Evolutionary conservation across 768 basidiomycete species (phyloP).

Genomic region (Kwoniella bestiolae): DNA sequence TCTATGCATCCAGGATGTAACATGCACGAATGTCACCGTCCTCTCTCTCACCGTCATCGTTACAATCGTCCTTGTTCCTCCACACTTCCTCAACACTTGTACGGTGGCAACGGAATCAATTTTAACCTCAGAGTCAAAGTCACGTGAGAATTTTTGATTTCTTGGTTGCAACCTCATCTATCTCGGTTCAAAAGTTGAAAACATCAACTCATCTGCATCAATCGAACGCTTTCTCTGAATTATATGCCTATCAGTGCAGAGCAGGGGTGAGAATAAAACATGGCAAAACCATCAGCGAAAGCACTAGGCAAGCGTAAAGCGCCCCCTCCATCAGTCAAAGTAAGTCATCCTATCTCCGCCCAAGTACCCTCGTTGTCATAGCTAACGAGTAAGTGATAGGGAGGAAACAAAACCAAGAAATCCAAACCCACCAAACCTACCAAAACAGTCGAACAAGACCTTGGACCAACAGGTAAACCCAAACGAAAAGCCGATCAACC

Average conservation of each 20-base stretch:
- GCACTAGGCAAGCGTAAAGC: conserved; percentile 46
- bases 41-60: neutral
- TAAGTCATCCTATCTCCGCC: conserved; percentile 3
- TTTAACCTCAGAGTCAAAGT: neutral
- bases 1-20: neutral
- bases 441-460: conserved; percentile 22
- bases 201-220: no score
- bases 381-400: conserved; percentile 1
- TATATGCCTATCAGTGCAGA: no score
- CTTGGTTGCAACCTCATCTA: neutral
- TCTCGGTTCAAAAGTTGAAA: neutral
- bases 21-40: neutral
- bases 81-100: neutral
- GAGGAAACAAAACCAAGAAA: conserved; percentile 17
- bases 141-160: conserved; percentile 32
- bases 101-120: conserved; percentile 14
- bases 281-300: conserved; percentile 40
- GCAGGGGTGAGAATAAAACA: conserved; percentile 7
- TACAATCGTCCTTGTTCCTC: neutral
- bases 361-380: neutral
- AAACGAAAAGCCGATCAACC: conserved; percentile 48
- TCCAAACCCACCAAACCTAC: conserved; percentile 9
- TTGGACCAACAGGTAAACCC: conserved; percentile 41
- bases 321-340: conserved; percentile 24
- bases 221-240: no score